A percentile compares a stretch with the other conserved stretches of the same genome.
phyloP scores from a whole-genome alignment of 805 yeast genomes.

The Candida rishiriensis region DNA sequence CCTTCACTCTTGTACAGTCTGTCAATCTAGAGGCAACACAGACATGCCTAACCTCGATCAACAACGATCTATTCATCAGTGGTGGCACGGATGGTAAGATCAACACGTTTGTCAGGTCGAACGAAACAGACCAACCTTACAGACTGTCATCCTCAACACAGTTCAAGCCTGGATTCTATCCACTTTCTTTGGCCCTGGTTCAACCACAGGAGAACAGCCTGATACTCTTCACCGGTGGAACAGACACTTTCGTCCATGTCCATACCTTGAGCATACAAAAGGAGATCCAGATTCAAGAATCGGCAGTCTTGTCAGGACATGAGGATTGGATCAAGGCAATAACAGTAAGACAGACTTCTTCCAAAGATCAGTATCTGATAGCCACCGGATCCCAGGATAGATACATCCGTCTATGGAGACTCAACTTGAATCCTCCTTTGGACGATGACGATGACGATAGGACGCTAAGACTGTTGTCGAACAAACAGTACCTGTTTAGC shows the following conservation, averaged over 20 bases:
- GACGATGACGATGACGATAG: slow-evolving; percentile 47
- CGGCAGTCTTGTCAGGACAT: slow-evolving; percentile 74
- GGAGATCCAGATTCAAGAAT: slow-evolving; percentile 26
- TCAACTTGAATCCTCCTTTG: slow-evolving; percentile 55
- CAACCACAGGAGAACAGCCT: slow-evolving; percentile 32
- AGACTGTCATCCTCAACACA: slow-evolving; percentile 28
- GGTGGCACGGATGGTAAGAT: slow-evolving; percentile 65
- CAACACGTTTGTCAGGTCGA: slow-evolving; percentile 43
- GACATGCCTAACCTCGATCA: slow-evolving; percentile 40
- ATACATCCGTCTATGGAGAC: slow-evolving; percentile 85
- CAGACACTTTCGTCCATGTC: slow-evolving; percentile 50
- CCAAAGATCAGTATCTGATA: slow-evolving; percentile 52
- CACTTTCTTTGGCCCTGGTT: slow-evolving; percentile 35
- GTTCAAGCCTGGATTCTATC: slow-evolving; percentile 46
- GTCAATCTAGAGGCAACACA: slow-evolving; percentile 45
- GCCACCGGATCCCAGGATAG: slow-evolving; percentile 94
- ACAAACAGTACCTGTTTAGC: slow-evolving; percentile 65
- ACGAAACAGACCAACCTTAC: slow-evolving; percentile 17
- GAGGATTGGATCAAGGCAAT: slow-evolving; percentile 93
- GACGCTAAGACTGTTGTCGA: slow-evolving; percentile 54
- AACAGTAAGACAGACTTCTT: slow-evolving; percentile 47
- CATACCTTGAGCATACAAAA: slow-evolving; percentile 30
- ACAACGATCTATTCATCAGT: slow-evolving; percentile 40
- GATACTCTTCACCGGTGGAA: slow-evolving; percentile 70
- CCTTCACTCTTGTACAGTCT: slow-evolving; percentile 30